phyloP scores from a whole-genome alignment of 805 yeast genomes.

The Allodekkera sacchari region DNA sequence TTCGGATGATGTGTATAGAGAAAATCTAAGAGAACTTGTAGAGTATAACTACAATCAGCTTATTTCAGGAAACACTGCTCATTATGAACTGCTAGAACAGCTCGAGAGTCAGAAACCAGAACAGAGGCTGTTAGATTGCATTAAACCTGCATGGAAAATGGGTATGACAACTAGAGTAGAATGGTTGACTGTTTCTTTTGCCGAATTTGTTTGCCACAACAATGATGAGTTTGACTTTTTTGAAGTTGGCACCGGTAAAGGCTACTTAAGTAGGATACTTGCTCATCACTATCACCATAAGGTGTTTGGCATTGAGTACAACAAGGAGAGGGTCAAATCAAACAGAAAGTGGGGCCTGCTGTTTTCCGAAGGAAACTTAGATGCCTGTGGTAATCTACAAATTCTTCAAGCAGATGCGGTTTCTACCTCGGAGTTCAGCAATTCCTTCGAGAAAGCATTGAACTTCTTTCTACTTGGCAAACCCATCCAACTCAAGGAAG shows the following conservation, averaged over 20 bases:
- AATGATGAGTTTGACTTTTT: conserved; percentile 5
- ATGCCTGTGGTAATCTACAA: conserved; percentile 9
- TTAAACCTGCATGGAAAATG: background rate
- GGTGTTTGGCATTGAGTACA: conserved; percentile 18
- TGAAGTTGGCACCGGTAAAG: conserved; percentile 26
- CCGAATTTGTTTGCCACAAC: background rate
- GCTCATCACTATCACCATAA: conserved; percentile 9
- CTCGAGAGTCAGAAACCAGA: too few species aligned
- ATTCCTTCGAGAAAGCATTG: conserved; percentile 3
- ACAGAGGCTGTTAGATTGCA: too few species aligned
- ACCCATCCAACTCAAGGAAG: background rate
- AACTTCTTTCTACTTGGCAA: conserved; percentile 8
- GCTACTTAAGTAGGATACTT: conserved; percentile 20
- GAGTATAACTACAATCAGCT: too few species aligned
- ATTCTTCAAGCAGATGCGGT: conserved; percentile 3
- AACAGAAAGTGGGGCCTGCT: conserved; percentile 14
- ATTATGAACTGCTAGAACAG: too few species aligned
- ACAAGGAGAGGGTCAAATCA: conserved; percentile 12
- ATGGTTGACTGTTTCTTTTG: conserved; percentile 1
- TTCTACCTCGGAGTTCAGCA: conserved; percentile 5
- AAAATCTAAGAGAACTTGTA: too few species aligned
- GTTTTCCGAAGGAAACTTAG: conserved; percentile 9
- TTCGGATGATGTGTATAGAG: too few species aligned
- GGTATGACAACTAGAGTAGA: conserved; percentile 1
- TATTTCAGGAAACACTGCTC: too few species aligned